Percentiles rank a stretch among this genome's conserved stretches.
phyloP scores from a whole-genome alignment of 371 early-diverging fungal species.

The Actinomortierella ambigua region DNA sequence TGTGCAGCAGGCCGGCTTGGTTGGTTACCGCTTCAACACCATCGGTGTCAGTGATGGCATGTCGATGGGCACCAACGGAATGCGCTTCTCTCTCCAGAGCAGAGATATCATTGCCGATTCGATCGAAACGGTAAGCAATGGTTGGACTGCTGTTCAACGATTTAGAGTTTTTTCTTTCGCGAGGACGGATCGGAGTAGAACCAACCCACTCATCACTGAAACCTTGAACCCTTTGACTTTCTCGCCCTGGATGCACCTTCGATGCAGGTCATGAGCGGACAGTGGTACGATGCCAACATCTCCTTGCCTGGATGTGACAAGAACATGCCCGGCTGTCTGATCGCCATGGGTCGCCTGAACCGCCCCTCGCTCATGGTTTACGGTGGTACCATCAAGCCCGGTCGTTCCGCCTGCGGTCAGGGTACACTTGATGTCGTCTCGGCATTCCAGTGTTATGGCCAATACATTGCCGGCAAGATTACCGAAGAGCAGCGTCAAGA shows the following conservation, averaged over 20 bases:
- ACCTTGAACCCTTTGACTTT: background rate
- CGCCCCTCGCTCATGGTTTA: constrained; percentile 96
- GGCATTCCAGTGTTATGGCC: constrained; percentile 96
- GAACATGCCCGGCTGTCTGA: constrained; percentile 98
- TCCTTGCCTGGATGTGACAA: constrained; percentile 96
- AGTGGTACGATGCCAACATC: constrained; percentile 97
- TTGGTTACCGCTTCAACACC: constrained; percentile 96
- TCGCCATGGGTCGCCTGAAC: constrained; percentile 95
- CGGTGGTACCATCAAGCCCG: constrained; percentile 89
- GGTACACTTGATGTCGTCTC: constrained; percentile 89
- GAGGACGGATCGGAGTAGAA: background rate
- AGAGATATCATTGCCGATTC: constrained; percentile 98
- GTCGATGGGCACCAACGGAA: constrained; percentile 94
- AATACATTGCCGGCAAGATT: constrained; percentile 88
- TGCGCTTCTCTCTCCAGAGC: constrained; percentile 95
- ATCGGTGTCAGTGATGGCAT: constrained; percentile 98
- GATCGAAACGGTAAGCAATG: constrained; percentile 85
- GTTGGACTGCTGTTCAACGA: background rate
- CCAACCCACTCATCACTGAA: background rate
- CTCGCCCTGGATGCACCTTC: background rate
- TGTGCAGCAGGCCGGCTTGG: constrained; percentile 84
- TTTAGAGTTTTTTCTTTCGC: background rate
- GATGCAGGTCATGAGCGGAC: constrained; percentile 83
- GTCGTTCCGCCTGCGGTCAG: constrained; percentile 66
- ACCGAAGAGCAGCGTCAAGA: constrained; percentile 84